phyloP scores from a whole-genome alignment of 2,329 filamentous ascomycete species.

The Monilinia fructicola region DNA sequence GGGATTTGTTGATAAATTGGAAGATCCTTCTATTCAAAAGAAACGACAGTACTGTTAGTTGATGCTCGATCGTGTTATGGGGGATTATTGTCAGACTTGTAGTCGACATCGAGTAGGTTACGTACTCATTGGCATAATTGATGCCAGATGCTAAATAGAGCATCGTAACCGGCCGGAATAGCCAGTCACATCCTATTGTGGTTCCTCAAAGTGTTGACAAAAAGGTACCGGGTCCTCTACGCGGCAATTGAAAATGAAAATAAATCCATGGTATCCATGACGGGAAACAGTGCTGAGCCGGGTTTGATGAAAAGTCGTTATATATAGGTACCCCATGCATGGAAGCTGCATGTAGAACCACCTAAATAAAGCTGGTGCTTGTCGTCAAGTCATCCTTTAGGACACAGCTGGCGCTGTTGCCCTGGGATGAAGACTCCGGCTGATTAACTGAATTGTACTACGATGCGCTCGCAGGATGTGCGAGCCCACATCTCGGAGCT shows the following conservation, averaged over 20 bases:
- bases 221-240: slow-evolving; percentile 6
- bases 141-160: slow-evolving; percentile 31
- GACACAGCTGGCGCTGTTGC: neutral
- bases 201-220: neutral
- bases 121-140: slow-evolving; percentile 40
- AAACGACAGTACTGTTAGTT: slow-evolving; percentile 36
- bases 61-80: slow-evolving; percentile 32
- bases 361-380: neutral
- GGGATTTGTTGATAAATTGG: slow-evolving; percentile 1
- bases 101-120: slow-evolving; percentile 37
- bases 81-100: slow-evolving; percentile 34
- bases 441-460: neutral
- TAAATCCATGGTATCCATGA: slow-evolving; percentile 13
- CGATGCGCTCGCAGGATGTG: slow-evolving; percentile 23
- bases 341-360: slow-evolving; percentile 14
- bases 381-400: neutral
- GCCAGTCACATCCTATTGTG: slow-evolving; percentile 22
- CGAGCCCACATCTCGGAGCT: slow-evolving; percentile 18
- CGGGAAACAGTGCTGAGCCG: slow-evolving; percentile 5
- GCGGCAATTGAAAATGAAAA: slow-evolving; percentile 22
- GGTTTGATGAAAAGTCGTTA: neutral
- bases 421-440: neutral
- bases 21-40: slow-evolving; percentile 32
- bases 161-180: slow-evolving; percentile 30
- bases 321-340: slow-evolving; percentile 5